phyloP scores from a whole-genome alignment of 2,329 filamentous ascomycete genomes.

The Aureobasidium leucospermi region DNA sequence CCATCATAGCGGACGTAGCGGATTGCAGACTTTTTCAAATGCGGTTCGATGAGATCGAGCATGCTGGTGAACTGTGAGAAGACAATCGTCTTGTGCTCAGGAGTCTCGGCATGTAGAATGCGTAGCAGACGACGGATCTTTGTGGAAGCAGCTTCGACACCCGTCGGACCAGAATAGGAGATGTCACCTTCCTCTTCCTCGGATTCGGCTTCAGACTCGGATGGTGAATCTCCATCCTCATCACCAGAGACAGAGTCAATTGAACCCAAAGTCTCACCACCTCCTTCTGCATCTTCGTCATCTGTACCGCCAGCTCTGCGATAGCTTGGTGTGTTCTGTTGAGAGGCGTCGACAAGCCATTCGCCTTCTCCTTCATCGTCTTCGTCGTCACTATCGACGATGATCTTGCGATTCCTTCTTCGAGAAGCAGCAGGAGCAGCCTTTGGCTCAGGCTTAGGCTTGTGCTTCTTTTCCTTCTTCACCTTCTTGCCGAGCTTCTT shows the following conservation, averaged over 20 bases:
- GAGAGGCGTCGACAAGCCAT: slow-evolving; percentile 68
- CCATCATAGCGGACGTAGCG: slow-evolving; percentile 88
- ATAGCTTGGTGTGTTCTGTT: slow-evolving; percentile 51
- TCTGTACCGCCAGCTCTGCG: slow-evolving; percentile 71
- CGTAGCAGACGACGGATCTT: slow-evolving; percentile 83
- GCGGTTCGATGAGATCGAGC: slow-evolving; percentile 92
- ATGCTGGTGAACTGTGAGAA: slow-evolving; percentile 98
- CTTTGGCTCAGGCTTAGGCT: slow-evolving; percentile 24
- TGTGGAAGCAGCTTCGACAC: slow-evolving; percentile 50
- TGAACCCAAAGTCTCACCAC: slow-evolving; percentile 68
- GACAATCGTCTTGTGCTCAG: slow-evolving; percentile 91
- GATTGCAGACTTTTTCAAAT: slow-evolving; percentile 67
- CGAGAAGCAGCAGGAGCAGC: slow-evolving; percentile 30
- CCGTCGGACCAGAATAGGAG: slow-evolving; percentile 22
- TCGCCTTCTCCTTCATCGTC: slow-evolving; percentile 59
- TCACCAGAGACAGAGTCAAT: slow-evolving; percentile 59
- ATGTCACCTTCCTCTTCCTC: slow-evolving; percentile 33
- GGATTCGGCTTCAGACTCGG: slow-evolving; percentile 32
- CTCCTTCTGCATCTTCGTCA: slow-evolving; percentile 81
- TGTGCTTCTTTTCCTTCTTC: slow-evolving; percentile 20
- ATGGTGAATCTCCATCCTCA: slow-evolving; percentile 38
- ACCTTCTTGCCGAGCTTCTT: slow-evolving; percentile 22
- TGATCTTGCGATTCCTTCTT: slow-evolving; percentile 45
- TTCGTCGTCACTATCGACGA: slow-evolving; percentile 59
- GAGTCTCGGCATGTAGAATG: slow-evolving; percentile 70